These are phyloP conservation scores for Mikania micrantha DNA, from an alignment of 129 eudicot species.

Conservation along the genomic window DNA sequence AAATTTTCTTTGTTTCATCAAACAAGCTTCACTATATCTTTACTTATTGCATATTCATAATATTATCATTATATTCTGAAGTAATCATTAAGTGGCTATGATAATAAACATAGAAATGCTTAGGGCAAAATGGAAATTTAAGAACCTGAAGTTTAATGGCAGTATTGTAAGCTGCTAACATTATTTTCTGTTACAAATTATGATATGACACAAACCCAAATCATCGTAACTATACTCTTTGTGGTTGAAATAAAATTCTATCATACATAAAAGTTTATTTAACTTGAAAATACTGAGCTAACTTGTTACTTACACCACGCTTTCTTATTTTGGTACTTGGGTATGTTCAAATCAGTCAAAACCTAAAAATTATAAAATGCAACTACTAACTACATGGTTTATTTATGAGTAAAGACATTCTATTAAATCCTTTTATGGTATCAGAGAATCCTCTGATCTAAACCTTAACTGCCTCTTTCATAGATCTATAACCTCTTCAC, in stretches of 20 bases:
- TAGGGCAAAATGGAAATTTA: neutral
- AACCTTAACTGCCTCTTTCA: too few relatives aligned
- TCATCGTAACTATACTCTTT: neutral
- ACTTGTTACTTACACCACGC: neutral
- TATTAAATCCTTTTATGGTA: too few relatives aligned
- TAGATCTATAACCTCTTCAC: too few relatives aligned
- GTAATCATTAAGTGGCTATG: neutral
- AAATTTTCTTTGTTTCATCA: neutral
- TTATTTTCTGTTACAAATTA: neutral
- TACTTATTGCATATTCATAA: conserved; percentile 1
- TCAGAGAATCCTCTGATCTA: too few relatives aligned
- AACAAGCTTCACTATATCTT: neutral
- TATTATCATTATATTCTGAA: neutral
- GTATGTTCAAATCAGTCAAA: neutral
- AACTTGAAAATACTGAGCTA: neutral
- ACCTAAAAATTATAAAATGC: too few relatives aligned
- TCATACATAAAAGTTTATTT: neutral
- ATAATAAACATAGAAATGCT: neutral
- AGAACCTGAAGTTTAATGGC: neutral
- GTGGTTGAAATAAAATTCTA: neutral
- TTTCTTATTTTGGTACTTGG: neutral
- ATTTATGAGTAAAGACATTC: too few relatives aligned
- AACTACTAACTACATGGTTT: too few relatives aligned
- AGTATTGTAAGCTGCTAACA: neutral
- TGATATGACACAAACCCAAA: neutral